Conservation (phyloP, 2,329 filamentous ascomycete genomes). For the Cadophora sp. region DNA sequence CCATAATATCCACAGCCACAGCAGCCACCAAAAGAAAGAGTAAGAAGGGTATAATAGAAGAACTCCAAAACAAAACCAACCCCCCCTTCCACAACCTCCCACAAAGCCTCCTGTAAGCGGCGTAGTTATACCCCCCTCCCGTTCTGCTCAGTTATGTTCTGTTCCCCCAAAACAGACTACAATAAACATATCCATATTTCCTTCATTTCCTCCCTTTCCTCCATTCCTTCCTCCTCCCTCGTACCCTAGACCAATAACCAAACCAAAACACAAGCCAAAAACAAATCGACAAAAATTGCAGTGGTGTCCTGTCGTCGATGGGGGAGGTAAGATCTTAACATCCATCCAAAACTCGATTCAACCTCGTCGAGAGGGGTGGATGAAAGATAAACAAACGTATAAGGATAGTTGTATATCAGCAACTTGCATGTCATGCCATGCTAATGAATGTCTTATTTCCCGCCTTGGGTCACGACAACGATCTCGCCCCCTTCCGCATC, state of each 20-base stretch:
- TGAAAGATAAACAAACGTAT: not conserved
- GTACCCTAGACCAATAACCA: not conserved
- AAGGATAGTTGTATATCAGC: not conserved
- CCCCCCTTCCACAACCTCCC: not conserved
- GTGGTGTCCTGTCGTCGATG: too few relatives aligned
- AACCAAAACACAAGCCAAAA: too few relatives aligned
- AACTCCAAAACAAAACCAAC: not conserved
- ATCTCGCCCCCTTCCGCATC: constrained; percentile 8
- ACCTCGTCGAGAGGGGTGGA: too few relatives aligned
- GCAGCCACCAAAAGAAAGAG: not conserved
- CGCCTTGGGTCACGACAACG: constrained; percentile 9
- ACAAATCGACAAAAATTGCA: too few relatives aligned
- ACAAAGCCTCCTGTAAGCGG: constrained; percentile 26
- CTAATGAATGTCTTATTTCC: not conserved
- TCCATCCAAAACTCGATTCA: too few relatives aligned
- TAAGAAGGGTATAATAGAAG: constrained; percentile 11
- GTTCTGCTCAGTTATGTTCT: constrained; percentile 4
- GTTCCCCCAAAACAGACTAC: not conserved
- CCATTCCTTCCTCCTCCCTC: not conserved
- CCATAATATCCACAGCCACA: not conserved
- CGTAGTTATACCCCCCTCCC: constrained; percentile 19
- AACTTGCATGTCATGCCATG: not conserved
- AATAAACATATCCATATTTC: constrained; percentile 3
- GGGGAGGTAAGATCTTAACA: too few relatives aligned
- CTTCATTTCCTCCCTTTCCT: too few relatives aligned